Percentiles rank a stretch among this genome's conserved stretches.
Conservation (phyloP, 2,329 filamentous ascomycete genomes). For the Aschersonia sp. region DNA sequence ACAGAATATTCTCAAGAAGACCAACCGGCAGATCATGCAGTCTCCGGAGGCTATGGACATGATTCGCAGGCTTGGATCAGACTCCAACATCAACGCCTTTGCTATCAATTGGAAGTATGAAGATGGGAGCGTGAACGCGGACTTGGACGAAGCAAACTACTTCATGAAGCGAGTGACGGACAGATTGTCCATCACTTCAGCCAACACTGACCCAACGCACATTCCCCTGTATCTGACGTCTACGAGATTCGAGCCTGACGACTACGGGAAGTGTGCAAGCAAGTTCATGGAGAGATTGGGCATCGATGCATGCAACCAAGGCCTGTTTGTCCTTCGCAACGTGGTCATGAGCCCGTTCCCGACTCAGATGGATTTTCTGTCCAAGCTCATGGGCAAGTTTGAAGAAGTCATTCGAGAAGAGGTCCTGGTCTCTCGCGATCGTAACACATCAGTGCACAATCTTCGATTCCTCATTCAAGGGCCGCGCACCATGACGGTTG, state of each 20-base stretch:
- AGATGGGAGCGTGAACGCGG: constrained; percentile 23
- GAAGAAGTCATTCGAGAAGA: constrained; percentile 15
- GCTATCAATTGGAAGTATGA: constrained; percentile 25
- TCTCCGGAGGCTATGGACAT: constrained; percentile 21
- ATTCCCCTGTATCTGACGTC: constrained; percentile 30
- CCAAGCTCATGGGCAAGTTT: constrained; percentile 18
- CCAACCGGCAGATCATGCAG: constrained; percentile 19
- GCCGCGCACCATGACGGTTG: constrained; percentile 8
- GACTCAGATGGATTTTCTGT: constrained; percentile 23
- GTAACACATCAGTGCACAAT: constrained; percentile 19
- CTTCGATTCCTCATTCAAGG: constrained; percentile 24
- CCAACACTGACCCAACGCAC: constrained; percentile 20
- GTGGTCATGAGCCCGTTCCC: constrained; percentile 33
- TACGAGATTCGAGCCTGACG: constrained; percentile 22
- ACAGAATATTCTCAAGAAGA: constrained; percentile 20
- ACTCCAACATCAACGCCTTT: constrained; percentile 32
- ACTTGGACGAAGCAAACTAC: constrained; percentile 32
- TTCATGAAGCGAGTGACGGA: constrained; percentile 29
- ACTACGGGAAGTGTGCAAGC: constrained; percentile 24
- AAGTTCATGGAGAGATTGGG: constrained; percentile 27
- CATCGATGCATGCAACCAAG: constrained; percentile 14
- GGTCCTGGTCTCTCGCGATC: constrained; percentile 13
- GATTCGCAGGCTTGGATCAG: constrained; percentile 25
- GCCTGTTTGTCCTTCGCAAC: constrained; percentile 29
- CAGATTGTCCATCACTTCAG: constrained; percentile 23